Base-by-base conservation (phyloP, 306 rosid species). In the Fragaria iinumae region DNA sequence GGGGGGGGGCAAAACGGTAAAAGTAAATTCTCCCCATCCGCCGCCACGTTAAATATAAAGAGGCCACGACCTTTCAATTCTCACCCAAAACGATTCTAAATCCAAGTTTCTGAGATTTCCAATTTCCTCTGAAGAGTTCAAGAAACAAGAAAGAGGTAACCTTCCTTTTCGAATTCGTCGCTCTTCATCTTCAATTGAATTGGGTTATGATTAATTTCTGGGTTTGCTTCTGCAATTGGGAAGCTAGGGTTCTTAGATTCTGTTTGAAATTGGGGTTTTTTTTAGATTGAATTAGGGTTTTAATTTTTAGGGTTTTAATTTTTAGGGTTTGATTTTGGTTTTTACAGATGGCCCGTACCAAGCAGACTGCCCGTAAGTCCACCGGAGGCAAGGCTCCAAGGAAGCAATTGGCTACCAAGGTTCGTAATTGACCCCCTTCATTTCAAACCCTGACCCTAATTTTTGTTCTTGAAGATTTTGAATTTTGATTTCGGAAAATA, bases 361-460 rank as follows among this genome's bases (percentile, higher is more conserved):
- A 82, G 83, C 86, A 82, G 59, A 82, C 86, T 14, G 86, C 86
- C 68, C 86, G 86, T 52, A 82, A 82, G 76, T 82, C 86, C 59
- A 78, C 82, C 52, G 86, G 86, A 49, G 86, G 86, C 14, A 82
- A 82, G 79, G 83, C 86, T 62, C 86, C 86, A 20, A 82, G 86
- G 67, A 82, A 82, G 63, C 86, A 82, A 74, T 81, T 82, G 17
- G 86, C 87, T 21, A 83, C 87, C 45, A 80, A 83, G 78, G 86
- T 82, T 11, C 8, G 53, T 32, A 12, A 18, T 44, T 27, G 8
- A 11, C 3, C 36, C 4, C 18, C 3, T 10, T 17, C 8, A 32
- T 29, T n/a, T 34, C 21, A 32, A 14, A 27, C 39, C 39, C 57
- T 59, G 29, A 29, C 36, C 60, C 78, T 74, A 29, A 32, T 74